phyloP scores from a whole-genome alignment of 176 grass and related monocot species.

The Saccharum spontaneum region DNA sequence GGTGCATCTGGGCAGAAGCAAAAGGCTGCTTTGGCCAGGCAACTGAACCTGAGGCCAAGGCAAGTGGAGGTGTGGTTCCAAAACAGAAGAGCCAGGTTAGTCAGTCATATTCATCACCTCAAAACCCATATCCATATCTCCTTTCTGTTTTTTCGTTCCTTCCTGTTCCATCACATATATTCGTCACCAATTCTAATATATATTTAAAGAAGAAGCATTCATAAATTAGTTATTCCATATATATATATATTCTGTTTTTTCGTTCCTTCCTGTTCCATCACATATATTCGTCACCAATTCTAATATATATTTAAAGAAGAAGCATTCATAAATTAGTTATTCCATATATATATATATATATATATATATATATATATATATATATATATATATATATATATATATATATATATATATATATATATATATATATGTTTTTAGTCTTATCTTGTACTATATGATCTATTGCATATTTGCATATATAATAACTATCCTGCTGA shows the following conservation, averaged over 20 bases:
- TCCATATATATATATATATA: no score
- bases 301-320: no score
- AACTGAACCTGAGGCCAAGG: constrained; percentile 77
- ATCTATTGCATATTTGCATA: neutral
- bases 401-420: no score
- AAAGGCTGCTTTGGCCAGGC: constrained; percentile 67
- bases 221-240: neutral
- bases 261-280: no score
- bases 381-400: no score
- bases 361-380: no score
- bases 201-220: neutral
- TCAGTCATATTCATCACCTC: constrained; percentile 35
- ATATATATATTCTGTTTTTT: no score
- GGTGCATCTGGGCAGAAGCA: constrained; percentile 60
- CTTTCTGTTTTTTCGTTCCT: neutral
- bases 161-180: neutral
- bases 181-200: neutral
- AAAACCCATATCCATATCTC: constrained; percentile 26
- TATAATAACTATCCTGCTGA: neutral
- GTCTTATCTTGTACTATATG: neutral
- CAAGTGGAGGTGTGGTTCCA: constrained; percentile 99
- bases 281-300: no score
- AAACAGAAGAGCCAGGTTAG: constrained; percentile 91
- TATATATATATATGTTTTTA: no score
- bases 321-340: no score